These are phyloP conservation scores for Abelmoschus esculentus DNA, from an alignment of 345 rosid species.

Conservation along the genomic window DNA sequence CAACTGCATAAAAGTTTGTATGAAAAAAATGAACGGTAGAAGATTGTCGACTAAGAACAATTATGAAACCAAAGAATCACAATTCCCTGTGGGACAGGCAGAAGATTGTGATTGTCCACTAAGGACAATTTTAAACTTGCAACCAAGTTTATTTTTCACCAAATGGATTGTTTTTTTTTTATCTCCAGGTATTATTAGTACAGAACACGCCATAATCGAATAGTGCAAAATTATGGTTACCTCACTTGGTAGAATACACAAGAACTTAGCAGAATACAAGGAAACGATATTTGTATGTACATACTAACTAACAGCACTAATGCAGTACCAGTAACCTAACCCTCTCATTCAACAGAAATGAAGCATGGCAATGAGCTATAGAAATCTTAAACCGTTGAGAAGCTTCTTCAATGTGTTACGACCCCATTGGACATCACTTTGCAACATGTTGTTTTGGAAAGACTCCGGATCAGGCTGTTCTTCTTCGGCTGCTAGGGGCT, in stretches of 20 bases:
- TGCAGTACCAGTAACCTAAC: neutral
- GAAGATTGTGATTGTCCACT: too few species aligned
- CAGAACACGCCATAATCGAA: neutral
- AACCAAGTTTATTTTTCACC: too few species aligned
- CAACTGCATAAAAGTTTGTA: too few species aligned
- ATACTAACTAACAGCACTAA: neutral
- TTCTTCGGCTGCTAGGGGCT: constrained; percentile 4
- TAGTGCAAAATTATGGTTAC: neutral
- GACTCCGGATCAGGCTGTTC: constrained; percentile 24
- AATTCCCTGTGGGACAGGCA: too few species aligned
- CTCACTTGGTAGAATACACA: neutral
- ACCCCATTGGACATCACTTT: constrained; percentile 62
- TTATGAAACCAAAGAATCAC: too few species aligned
- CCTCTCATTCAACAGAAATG: neutral
- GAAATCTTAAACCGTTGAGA: constrained; percentile 42
- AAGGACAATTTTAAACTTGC: too few species aligned
- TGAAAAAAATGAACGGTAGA: too few species aligned
- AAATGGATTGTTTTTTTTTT: too few species aligned
- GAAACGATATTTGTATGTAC: neutral
- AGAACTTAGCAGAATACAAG: neutral
- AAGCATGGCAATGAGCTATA: constrained; percentile 17
- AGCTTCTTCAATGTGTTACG: constrained; percentile 45
- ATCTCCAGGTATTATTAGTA: too few species aligned
- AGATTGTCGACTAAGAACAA: too few species aligned
- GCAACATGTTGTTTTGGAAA: neutral